These are phyloP conservation scores for Diplodia corticola DNA, from an alignment of 2,329 filamentous ascomycete species.

Conservation along the genomic window DNA sequence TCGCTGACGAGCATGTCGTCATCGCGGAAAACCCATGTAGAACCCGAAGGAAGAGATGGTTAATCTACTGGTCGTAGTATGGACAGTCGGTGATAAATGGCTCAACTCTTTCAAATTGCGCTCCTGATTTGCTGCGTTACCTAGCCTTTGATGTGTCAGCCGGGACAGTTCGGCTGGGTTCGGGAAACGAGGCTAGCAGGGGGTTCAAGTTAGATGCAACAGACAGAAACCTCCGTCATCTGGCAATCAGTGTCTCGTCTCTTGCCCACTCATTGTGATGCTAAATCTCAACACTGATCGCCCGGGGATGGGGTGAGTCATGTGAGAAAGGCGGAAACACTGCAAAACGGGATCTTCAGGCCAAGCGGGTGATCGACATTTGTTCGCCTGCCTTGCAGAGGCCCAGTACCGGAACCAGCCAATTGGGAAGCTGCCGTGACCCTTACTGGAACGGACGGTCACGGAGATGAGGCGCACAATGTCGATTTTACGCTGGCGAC, in stretches of 20 bases:
- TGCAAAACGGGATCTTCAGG: slow-evolving; percentile 50
- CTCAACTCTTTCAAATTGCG: neutral
- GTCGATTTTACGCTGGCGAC: slow-evolving; percentile 36
- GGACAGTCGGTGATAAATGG: neutral
- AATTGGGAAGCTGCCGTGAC: slow-evolving; percentile 36
- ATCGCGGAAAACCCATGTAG: neutral
- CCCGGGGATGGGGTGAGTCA: slow-evolving; percentile 42
- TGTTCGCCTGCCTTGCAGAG: slow-evolving; percentile 43
- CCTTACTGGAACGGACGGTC: too few relatives aligned
- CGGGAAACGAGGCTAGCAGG: too few relatives aligned
- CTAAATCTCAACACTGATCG: slow-evolving; percentile 45
- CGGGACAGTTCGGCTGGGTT: too few relatives aligned
- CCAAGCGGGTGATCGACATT: slow-evolving; percentile 45
- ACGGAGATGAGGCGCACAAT: slow-evolving; percentile 40
- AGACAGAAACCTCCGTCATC: too few relatives aligned
- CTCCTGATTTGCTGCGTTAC: neutral
- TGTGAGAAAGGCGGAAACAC: slow-evolving; percentile 44
- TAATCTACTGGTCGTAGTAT: neutral
- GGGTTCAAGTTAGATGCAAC: too few relatives aligned
- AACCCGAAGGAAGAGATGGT: neutral
- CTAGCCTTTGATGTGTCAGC: too few relatives aligned
- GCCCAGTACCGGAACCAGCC: slow-evolving; percentile 48
- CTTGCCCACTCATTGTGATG: slow-evolving; percentile 52
- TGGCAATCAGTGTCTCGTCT: slow-evolving; percentile 16
- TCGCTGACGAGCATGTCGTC: neutral